These are phyloP conservation scores for Cryptosporidium felis DNA, from an alignment of 169 alveolate genomes.

Conservation along the genomic window DNA sequence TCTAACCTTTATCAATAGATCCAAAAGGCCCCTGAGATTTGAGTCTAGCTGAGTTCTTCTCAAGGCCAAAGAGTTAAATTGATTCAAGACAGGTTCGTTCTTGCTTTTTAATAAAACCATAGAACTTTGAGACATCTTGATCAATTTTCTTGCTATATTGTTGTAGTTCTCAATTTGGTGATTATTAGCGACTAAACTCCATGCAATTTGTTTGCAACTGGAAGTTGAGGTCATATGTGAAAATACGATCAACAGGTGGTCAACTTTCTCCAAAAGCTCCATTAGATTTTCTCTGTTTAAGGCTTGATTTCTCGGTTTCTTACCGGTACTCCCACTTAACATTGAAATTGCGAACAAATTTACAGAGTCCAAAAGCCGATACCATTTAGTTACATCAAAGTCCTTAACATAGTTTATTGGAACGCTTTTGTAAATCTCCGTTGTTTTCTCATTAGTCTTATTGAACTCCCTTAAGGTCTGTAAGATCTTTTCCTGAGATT, in stretches of 20 bases:
- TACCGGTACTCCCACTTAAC: not conserved
- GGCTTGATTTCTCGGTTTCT: not conserved
- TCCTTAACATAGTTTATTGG: constrained; percentile 24
- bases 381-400: constrained; percentile 11
- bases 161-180: not conserved
- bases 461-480: not conserved
- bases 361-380: constrained; percentile 13
- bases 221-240: not conserved
- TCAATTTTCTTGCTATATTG: not conserved
- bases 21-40: constrained; percentile 32
- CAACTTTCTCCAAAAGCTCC: not conserved
- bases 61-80: not conserved
- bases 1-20: constrained; percentile 1
- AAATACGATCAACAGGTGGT: not conserved
- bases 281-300: not conserved
- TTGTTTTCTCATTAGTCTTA: not conserved
- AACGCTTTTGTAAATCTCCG: not conserved
- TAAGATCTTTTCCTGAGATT: not conserved
- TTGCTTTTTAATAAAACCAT: not conserved
- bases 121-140: constrained; percentile 1
- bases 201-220: constrained; percentile 40
- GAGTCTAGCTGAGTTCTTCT: not conserved
- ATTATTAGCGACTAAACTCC: constrained; percentile 12
- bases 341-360: constrained; percentile 14
- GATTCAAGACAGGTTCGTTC: not conserved